Percentiles rank a stretch among this genome's conserved stretches.
These are phyloP conservation scores for Linum tenue DNA, from an alignment of 345 rosid species.

Conservation along the genomic window DNA sequence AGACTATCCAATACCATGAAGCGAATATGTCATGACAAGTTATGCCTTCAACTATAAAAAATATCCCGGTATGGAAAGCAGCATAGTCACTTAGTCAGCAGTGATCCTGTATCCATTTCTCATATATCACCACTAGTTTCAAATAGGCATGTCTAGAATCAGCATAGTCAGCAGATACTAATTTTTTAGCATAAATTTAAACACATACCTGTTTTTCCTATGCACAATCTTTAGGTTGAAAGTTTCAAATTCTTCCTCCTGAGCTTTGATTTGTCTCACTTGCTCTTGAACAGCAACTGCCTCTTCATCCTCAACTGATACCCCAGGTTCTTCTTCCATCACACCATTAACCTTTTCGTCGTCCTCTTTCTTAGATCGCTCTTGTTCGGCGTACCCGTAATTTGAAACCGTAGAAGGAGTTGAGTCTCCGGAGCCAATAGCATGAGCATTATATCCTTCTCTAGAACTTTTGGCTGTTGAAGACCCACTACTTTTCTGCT, in stretches of 20 bases:
- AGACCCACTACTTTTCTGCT: slow-evolving; percentile 68
- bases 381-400: slow-evolving; percentile 53
- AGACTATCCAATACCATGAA: no score
- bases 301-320: slow-evolving; percentile 85
- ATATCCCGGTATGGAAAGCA: no score
- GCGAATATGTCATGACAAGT: no score
- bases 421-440: slow-evolving; percentile 51
- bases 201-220: slow-evolving; percentile 83
- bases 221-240: slow-evolving; percentile 95
- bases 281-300: slow-evolving; percentile 95
- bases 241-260: slow-evolving; percentile 98
- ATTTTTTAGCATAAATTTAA: slow-evolving; percentile 6
- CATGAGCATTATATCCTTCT: slow-evolving; percentile 53
- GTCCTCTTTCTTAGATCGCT: slow-evolving; percentile 43
- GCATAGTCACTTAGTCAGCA: no score
- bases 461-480: slow-evolving; percentile 62
- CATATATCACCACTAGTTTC: no score
- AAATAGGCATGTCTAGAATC: no score
- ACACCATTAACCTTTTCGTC: slow-evolving; percentile 37
- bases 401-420: slow-evolving; percentile 62
- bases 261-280: slow-evolving; percentile 89
- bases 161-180: background rate
- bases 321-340: slow-evolving; percentile 66
- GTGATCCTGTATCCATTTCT: no score
- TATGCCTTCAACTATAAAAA: no score